Percentiles rank a stretch among this genome's conserved stretches.
These are phyloP conservation scores for Paecilomyces sp. DNA, from an alignment of 2,329 filamentous ascomycete species.

Conservation along the genomic window DNA sequence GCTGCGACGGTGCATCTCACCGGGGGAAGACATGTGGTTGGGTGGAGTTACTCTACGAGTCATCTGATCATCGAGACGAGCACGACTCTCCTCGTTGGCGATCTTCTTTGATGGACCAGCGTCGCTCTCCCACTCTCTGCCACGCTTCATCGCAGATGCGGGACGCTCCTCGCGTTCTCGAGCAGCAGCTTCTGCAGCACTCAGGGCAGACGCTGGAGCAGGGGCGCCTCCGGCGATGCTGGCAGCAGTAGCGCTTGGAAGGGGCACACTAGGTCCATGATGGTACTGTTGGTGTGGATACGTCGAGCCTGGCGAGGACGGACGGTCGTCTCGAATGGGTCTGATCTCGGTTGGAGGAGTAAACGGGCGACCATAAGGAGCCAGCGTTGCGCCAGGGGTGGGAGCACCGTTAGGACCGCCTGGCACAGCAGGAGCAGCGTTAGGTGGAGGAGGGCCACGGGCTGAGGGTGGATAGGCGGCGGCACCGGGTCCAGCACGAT, in stretches of 20 bases:
- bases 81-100: constrained; percentile 78
- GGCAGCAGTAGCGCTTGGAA: constrained; percentile 26
- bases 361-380: constrained; percentile 65
- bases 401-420: constrained; percentile 52
- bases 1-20: constrained; percentile 65
- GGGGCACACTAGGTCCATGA: constrained; percentile 60
- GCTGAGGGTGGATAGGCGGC: constrained; percentile 24
- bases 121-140: constrained; percentile 90
- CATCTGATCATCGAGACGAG: constrained; percentile 75
- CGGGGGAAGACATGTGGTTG: constrained; percentile 54
- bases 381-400: constrained; percentile 50
- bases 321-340: constrained; percentile 72
- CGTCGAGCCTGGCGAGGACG: constrained; percentile 82
- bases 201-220: constrained; percentile 56
- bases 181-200: constrained; percentile 61
- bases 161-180: constrained; percentile 68
- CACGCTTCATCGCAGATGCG: constrained; percentile 71
- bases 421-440: constrained; percentile 33
- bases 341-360: constrained; percentile 81
- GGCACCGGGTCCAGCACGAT: constrained; percentile 28
- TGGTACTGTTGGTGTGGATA: constrained; percentile 78
- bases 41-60: constrained; percentile 64
- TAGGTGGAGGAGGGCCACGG: constrained; percentile 38
- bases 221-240: constrained; percentile 65
- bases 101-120: constrained; percentile 66